phyloP scores from a whole-genome alignment of 202 grass and related monocot genomes.

The Digitaria exilis region DNA sequence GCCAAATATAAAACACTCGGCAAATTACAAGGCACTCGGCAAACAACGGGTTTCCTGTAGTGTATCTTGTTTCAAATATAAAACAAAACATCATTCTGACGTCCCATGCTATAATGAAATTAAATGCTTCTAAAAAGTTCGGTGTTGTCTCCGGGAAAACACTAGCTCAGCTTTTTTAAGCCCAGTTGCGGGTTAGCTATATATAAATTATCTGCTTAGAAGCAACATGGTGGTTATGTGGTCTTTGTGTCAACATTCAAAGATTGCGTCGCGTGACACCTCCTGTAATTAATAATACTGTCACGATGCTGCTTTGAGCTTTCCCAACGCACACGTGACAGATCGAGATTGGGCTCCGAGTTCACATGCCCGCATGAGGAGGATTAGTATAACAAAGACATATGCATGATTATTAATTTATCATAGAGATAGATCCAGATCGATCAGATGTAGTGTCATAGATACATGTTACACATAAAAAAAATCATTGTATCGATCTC shows the following conservation, averaged over 20 bases:
- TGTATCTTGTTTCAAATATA: too few relatives aligned
- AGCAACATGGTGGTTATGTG: background rate
- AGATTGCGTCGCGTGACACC: background rate
- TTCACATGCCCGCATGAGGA: conserved; percentile 18
- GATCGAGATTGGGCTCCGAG: background rate
- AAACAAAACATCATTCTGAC: background rate
- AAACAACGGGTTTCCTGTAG: too few relatives aligned
- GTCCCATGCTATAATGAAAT: background rate
- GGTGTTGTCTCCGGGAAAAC: background rate
- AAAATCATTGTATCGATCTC: background rate
- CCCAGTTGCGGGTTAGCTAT: background rate
- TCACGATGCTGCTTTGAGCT: background rate
- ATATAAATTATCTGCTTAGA: background rate
- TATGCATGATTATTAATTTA: background rate
- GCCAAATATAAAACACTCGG: too few relatives aligned
- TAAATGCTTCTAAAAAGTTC: background rate
- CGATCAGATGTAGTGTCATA: background rate
- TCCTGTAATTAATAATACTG: background rate
- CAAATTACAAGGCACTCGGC: too few relatives aligned
- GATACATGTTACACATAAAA: background rate
- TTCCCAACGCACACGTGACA: background rate
- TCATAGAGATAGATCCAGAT: background rate
- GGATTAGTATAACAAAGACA: too few relatives aligned
- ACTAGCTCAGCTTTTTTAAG: background rate
- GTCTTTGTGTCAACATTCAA: background rate